Base-by-base conservation (phyloP, 2,329 filamentous ascomycete species). In the Cladorrhinum sp. region DNA sequence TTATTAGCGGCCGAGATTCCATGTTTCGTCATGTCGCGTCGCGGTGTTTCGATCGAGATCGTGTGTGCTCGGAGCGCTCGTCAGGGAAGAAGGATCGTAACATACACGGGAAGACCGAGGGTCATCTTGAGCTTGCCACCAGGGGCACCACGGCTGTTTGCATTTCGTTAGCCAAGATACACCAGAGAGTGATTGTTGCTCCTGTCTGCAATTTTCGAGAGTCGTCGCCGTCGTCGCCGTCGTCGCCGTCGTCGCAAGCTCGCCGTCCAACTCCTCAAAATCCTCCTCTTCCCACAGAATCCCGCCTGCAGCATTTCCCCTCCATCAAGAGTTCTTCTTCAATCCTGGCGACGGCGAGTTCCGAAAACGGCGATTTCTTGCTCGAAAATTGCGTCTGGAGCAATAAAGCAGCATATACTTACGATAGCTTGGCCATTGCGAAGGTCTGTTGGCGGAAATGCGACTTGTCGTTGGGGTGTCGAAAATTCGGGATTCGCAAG, bases 61-160 rank as follows among this genome's bases (percentile, higher is more conserved):
- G 53, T 33, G 39, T 56, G 59, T 50, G 60, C 12, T 53, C 20
- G 21, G 1, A 51, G 49, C 9, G 26, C 16, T 30, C 16, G 60
- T 51, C 23, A 56, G n/a, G 42, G 18, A 46, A 52, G 8, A 16
- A 48, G 59, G 57, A 53, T 68, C 60, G 64, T 28, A 46, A 91
- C 92, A 81, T 96, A 97, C 93, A 96, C 92, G 83, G 95, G 95
- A 76, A 99, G 92, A 97, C 92, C 95, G 82, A 99, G 92, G 81
- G 95, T 97, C 95, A 99, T 99, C 91, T 96, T 98, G 77, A 98
- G 91, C 91, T 99, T 99, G 91, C 96, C 96, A 88, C 95, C 95
- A 77, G 93, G 90, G 86, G 92, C 90, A 90, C 90, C 91, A 87
- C 92, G 86, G 70, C 86, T 88, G 72, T 72, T 68, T 58, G 54